These are phyloP conservation scores for Hypoxylon crocopeplum DNA, from an alignment of 495 filamentous ascomycete genomes.

Conservation along the genomic window DNA sequence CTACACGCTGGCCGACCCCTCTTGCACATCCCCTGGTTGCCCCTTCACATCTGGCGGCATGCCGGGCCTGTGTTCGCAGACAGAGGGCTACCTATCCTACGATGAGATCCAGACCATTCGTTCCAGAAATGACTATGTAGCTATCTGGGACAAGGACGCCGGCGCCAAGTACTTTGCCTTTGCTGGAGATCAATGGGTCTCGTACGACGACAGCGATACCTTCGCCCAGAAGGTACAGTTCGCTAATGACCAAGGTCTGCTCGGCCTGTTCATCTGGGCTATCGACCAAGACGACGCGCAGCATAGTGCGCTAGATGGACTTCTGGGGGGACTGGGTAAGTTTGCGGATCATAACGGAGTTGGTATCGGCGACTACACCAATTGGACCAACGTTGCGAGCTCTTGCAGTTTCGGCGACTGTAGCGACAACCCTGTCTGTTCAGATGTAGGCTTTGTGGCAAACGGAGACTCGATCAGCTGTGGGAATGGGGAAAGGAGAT, in stretches of 20 bases:
- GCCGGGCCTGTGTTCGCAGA: conserved; percentile 44
- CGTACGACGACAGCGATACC: conserved; percentile 51
- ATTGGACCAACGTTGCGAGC: no score
- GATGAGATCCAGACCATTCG: conserved; percentile 49
- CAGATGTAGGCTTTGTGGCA: no score
- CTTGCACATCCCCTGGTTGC: conserved; percentile 39
- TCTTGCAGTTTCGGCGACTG: no score
- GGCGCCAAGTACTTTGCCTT: conserved; percentile 51
- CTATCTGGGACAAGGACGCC: conserved; percentile 33
- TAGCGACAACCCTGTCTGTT: no score
- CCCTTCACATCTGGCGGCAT: conserved; percentile 41
- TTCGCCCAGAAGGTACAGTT: conserved; percentile 50
- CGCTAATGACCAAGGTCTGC: conserved; percentile 43
- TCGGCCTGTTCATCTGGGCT: conserved; percentile 47
- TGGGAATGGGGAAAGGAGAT: no score
- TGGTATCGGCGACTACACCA: no score
- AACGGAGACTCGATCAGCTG: no score
- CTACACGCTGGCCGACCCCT: conserved; percentile 37
- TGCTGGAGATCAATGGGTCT: conserved; percentile 54
- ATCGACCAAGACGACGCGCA: conserved; percentile 34
- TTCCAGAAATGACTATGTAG: conserved; percentile 25
- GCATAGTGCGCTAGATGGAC: no score
- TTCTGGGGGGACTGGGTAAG: no score
- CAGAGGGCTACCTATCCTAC: conserved; percentile 45
- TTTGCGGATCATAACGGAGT: no score